Conservation (phyloP, 768 basidiomycete genomes). For the Pulveroboletus sp. region DNA sequence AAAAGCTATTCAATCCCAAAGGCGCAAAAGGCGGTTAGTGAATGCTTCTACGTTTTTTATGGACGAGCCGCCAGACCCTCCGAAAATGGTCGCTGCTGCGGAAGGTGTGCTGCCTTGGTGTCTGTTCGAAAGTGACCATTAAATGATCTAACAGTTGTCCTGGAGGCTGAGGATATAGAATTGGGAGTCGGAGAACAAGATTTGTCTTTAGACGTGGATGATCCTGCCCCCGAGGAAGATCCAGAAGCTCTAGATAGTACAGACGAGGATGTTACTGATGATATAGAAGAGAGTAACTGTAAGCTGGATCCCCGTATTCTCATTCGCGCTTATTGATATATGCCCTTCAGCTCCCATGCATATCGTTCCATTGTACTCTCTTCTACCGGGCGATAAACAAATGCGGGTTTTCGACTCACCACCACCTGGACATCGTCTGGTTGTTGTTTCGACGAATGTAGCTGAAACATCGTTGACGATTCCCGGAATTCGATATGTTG, state of each 20-base stretch:
- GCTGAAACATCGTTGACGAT: slow-evolving; percentile 98
- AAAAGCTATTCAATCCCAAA: slow-evolving; percentile 56
- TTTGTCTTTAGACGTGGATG: slow-evolving; percentile 67
- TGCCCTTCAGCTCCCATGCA: slow-evolving; percentile 77
- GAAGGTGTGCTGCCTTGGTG: slow-evolving; percentile 11
- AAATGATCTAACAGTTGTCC: slow-evolving; percentile 44
- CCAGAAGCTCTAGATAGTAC: slow-evolving; percentile 74
- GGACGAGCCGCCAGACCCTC: slow-evolving; percentile 17
- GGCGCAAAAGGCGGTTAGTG: slow-evolving; percentile 31
- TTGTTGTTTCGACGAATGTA: slow-evolving; percentile 94
- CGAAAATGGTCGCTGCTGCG: slow-evolving; percentile 15
- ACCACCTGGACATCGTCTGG: slow-evolving; percentile 75
- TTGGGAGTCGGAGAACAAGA: slow-evolving; percentile 50
- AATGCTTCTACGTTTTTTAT: slow-evolving; percentile 29
- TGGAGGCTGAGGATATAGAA: slow-evolving; percentile 81
- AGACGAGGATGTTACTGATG: slow-evolving; percentile 53
- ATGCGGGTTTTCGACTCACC: slow-evolving; percentile 89
- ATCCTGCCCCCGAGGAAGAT: slow-evolving; percentile 56
- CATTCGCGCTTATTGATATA: slow-evolving; percentile 1
- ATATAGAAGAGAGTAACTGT: slow-evolving; percentile 68
- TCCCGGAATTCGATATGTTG: slow-evolving; percentile 95
- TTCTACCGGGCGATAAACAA: slow-evolving; percentile 90
- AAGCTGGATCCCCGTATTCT: slow-evolving; percentile 18
- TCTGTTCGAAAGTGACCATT: background rate
- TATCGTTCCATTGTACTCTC: slow-evolving; percentile 88